Conservation (phyloP, 805 yeast genomes). For the Saccharomycopsis babjevae region DNA sequence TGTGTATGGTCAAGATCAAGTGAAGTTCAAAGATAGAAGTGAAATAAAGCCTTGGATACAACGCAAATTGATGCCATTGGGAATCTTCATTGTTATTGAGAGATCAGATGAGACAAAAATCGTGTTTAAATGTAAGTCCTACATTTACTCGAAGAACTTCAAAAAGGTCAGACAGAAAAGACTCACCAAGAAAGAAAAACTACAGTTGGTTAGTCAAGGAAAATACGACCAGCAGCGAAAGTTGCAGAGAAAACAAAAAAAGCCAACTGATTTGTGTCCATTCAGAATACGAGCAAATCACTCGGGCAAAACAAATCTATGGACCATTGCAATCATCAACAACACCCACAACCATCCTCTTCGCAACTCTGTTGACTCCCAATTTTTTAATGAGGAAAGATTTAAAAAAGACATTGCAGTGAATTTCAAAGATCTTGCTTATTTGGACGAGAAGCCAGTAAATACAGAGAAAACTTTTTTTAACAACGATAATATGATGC, state of each 20-base stretch:
- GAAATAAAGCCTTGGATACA: conserved; percentile 18
- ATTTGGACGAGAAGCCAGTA: neutral
- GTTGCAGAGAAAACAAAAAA: conserved; percentile 1
- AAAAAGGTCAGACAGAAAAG: conserved; percentile 17
- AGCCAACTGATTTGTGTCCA: conserved; percentile 33
- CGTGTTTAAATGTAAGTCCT: conserved; percentile 26
- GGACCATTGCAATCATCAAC: conserved; percentile 54
- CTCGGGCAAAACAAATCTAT: conserved; percentile 38
- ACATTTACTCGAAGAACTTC: conserved; percentile 13
- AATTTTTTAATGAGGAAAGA: conserved; percentile 9
- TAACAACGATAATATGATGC: neutral
- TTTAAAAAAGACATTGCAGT: conserved; percentile 15
- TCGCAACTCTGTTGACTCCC: conserved; percentile 12
- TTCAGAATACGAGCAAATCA: conserved; percentile 57
- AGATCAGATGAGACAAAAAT: conserved; percentile 26
- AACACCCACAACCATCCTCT: conserved; percentile 50
- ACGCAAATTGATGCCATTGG: conserved; percentile 14
- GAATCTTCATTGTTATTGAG: conserved; percentile 24
- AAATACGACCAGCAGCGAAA: conserved; percentile 14
- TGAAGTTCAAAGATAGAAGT: conserved; percentile 10
- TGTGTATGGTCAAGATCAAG: neutral
- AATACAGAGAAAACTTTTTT: neutral
- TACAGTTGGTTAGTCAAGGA: conserved; percentile 21
- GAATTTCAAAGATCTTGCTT: conserved; percentile 6
- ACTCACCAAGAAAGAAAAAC: conserved; percentile 18